Percentiles rank a stretch among this genome's conserved stretches.
phyloP scores from a whole-genome alignment of 2,329 filamentous ascomycete genomes.

The Trichoderma lentiforme region DNA sequence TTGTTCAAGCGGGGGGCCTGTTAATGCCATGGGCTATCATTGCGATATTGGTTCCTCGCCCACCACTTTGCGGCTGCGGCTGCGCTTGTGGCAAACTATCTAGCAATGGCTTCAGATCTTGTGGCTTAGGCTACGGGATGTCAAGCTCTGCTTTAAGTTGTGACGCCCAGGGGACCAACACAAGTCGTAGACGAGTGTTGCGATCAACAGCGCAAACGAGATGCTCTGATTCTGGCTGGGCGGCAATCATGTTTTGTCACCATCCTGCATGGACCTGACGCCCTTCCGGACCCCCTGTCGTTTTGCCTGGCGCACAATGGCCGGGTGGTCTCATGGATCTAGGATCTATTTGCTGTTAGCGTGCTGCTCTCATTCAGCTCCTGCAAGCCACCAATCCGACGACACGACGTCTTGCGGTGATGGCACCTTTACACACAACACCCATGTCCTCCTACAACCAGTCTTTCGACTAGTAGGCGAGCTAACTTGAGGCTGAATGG shows the following conservation, averaged over 20 bases:
- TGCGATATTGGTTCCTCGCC: not conserved
- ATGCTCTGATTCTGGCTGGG: not conserved
- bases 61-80: not conserved
- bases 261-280: not conserved
- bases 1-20: not conserved
- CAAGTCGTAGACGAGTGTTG: not conserved
- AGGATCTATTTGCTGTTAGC: slow-evolving; percentile 19
- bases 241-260: not conserved
- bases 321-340: slow-evolving; percentile 7
- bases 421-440: slow-evolving; percentile 18
- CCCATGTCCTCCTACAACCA: slow-evolving; percentile 24
- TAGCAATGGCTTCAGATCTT: slow-evolving; percentile 5
- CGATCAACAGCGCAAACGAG: not conserved
- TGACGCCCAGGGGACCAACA: not conserved
- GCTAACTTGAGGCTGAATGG: slow-evolving; percentile 27
- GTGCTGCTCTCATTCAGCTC: slow-evolving; percentile 17
- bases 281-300: slow-evolving; percentile 11
- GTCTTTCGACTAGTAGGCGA: slow-evolving; percentile 27
- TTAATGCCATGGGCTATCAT: not conserved
- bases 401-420: slow-evolving; percentile 7
- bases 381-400: slow-evolving; percentile 15
- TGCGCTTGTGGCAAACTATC: slow-evolving; percentile 2
- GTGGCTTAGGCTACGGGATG: slow-evolving; percentile 1
- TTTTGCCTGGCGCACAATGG: not conserved
- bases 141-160: not conserved